These are phyloP conservation scores for Hibiscus syriacus DNA, from an alignment of 345 rosid species.

Conservation along the genomic window DNA sequence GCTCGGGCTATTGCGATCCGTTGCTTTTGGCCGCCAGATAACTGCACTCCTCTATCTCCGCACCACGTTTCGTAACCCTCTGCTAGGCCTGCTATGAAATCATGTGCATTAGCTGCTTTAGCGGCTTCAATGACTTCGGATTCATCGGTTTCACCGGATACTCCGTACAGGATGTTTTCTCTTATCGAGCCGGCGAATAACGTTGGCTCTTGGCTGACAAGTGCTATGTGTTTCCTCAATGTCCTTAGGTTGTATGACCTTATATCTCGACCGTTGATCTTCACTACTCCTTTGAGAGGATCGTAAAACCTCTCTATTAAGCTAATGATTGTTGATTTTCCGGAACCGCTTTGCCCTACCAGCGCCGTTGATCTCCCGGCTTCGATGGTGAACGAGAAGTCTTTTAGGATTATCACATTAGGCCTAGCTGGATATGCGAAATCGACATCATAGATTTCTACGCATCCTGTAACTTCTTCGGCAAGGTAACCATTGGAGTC, in stretches of 20 bases:
- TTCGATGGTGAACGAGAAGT: neutral
- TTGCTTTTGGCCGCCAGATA: neutral
- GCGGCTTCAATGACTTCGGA: neutral
- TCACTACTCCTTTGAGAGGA: neutral
- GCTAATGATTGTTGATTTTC: neutral
- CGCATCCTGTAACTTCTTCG: neutral
- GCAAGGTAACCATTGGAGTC: neutral
- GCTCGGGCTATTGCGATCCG: neutral
- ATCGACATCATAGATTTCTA: neutral
- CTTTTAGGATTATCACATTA: neutral
- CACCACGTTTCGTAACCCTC: constrained; percentile 19
- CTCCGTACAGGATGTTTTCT: neutral
- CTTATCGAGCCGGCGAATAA: neutral
- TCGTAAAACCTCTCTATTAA: neutral
- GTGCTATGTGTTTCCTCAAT: constrained; percentile 32
- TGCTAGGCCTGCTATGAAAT: constrained; percentile 24
- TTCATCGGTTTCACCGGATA: neutral
- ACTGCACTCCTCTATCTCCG: constrained; percentile 17
- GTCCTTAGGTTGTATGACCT: neutral
- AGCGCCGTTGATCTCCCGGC: neutral
- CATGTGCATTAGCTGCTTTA: constrained; percentile 21
- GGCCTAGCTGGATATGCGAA: neutral
- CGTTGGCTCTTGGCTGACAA: constrained; percentile 44
- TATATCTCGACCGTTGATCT: neutral
- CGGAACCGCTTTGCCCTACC: neutral